These are phyloP conservation scores for Fagopyrum tataricum DNA, from an alignment of 148 eudicot species.

Conservation along the genomic window DNA sequence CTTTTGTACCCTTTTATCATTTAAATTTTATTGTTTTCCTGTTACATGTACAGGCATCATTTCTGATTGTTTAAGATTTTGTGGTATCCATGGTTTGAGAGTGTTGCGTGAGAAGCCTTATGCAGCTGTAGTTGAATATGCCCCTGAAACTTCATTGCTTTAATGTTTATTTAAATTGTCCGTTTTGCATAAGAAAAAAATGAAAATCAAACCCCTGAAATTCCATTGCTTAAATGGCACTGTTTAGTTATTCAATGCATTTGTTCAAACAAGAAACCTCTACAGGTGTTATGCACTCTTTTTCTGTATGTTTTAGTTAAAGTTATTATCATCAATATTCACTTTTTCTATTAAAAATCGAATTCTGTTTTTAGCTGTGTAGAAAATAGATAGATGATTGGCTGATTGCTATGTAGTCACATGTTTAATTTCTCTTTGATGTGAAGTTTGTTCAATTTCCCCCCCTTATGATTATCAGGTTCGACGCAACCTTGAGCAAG, in stretches of 20 bases:
- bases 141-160: too few relatives aligned
- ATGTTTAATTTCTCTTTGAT: not conserved
- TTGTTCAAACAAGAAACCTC: not conserved
- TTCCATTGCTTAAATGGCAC: too few relatives aligned
- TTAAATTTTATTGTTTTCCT: too few relatives aligned
- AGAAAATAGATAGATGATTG: not conserved
- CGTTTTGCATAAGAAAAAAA: not conserved
- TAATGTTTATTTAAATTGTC: not conserved
- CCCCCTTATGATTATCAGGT: constrained; percentile 46
- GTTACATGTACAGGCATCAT: too few relatives aligned
- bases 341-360: not conserved
- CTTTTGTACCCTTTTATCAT: not conserved
- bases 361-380: not conserved
- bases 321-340: not conserved
- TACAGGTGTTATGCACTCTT: not conserved
- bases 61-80: too few relatives aligned
- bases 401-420: not conserved
- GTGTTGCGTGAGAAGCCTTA: not conserved
- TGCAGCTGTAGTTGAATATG: not conserved
- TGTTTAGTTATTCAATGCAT: too few relatives aligned
- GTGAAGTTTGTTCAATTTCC: not conserved
- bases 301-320: not conserved
- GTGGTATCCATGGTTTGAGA: not conserved
- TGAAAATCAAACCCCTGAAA: not conserved
- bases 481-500: constrained; percentile 95